Base-by-base conservation (phyloP, 768 basidiomycete genomes). In the Termitomyces eurrhizus region DNA sequence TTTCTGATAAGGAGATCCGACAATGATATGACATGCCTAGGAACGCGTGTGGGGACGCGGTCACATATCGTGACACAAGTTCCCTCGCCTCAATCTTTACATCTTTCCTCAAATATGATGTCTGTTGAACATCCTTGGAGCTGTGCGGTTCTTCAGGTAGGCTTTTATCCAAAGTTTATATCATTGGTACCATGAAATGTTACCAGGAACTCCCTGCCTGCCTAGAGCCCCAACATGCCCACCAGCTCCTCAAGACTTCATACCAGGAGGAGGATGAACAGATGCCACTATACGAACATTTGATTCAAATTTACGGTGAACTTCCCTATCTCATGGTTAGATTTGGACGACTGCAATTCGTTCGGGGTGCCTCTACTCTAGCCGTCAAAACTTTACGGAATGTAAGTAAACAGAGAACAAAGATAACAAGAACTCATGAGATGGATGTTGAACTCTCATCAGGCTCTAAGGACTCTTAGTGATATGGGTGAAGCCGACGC, bases 251-350 rank as follows among this genome's bases (percentile, higher is more conserved):
- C 7, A 8, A 44, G 7, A 18, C 4, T 21, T 3, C 1, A 12
- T 2, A 7, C 4, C 55, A 35, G 11, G n/a, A 12, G 7, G 18
- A 0, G 3, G 32, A 32, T 35, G 33, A 56, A 26, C 44, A 26
- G n/a, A 56, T 56, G 35, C 26, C 45, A 36, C n/a, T 56, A 45
- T 56, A 46, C 7, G 55, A 56, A 56, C 7, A 45, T 44, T 18
- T 56, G 33, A 56, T 56, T 14, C 7, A 35, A 0, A 21, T 24
- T 3, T 46, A 56, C 21, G 55, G 55, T 26, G 42, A 56, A 35
- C 35, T 46, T 35, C 55, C 45, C 7, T 56, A 56, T 16, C 55
- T 56, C 21, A 16, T 46, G 42, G 44, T 56, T 33, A 35, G 55
- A 46, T 36, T 56, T 14, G 55, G 33, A 35, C n/a, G 12, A 13